Evolutionary conservation across 2,329 filamentous ascomycete genomes (phyloP).

Genomic region (Conoideocrella luteorostrata): DNA sequence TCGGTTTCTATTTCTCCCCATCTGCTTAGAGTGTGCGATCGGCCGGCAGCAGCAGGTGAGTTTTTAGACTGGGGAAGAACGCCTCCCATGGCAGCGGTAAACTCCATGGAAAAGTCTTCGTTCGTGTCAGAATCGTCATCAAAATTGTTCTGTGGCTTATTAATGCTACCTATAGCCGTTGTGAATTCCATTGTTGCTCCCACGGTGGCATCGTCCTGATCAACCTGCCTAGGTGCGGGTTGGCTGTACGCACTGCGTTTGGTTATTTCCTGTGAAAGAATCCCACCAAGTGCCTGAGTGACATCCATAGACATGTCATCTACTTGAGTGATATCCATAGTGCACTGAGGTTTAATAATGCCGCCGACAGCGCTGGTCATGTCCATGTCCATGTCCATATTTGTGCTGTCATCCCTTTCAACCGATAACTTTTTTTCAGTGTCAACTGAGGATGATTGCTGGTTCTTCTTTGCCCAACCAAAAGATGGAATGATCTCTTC

Average conservation of each 20-base stretch:
- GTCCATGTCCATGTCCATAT: slow-evolving; percentile 39
- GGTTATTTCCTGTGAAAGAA: slow-evolving; percentile 45
- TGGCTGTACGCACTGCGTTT: not conserved
- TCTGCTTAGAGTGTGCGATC: slow-evolving; percentile 20
- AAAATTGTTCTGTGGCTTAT: slow-evolving; percentile 24
- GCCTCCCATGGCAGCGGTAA: slow-evolving; percentile 60
- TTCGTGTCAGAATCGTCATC: slow-evolving; percentile 37
- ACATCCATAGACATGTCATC: slow-evolving; percentile 92
- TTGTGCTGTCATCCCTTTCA: slow-evolving; percentile 25
- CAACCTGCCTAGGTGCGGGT: slow-evolving; percentile 2
- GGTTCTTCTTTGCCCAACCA: slow-evolving; percentile 61
- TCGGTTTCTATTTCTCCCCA: slow-evolving; percentile 24
- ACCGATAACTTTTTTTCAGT: slow-evolving; percentile 23
- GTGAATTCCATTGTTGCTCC: slow-evolving; percentile 71
- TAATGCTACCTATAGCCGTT: slow-evolving; percentile 67
- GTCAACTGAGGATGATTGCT: not conserved
- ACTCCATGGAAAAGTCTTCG: slow-evolving; percentile 74
- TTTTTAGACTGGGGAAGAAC: slow-evolving; percentile 33
- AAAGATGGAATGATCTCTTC: slow-evolving; percentile 72
- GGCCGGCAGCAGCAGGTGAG: slow-evolving; percentile 16
- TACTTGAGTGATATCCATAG: slow-evolving; percentile 37
- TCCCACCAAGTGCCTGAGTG: slow-evolving; percentile 74
- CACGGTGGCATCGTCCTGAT: slow-evolving; percentile 26
- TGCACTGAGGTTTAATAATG: slow-evolving; percentile 40
- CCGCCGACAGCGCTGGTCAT: slow-evolving; percentile 49